phyloP scores from a whole-genome alignment of 2,329 filamentous ascomycete species.

The Bretziella fagacearum region DNA sequence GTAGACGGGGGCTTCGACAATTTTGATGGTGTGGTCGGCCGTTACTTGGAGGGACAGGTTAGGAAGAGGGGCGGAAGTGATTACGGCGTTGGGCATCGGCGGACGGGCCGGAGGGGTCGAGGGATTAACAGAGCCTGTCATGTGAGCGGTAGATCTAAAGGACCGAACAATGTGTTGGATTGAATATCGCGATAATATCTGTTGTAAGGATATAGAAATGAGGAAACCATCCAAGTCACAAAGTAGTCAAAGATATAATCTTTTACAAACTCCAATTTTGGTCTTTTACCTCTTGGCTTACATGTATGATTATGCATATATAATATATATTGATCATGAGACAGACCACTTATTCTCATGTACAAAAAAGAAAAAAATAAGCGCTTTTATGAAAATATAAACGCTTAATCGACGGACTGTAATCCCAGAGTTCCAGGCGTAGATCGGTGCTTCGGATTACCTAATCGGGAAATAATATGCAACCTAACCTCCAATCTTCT shows the following conservation, averaged over 20 bases:
- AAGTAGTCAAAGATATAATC: too few relatives aligned
- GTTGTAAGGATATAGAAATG: too few relatives aligned
- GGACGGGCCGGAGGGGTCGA: neutral
- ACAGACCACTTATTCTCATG: too few relatives aligned
- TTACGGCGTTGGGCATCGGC: neutral
- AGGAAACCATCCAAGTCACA: too few relatives aligned
- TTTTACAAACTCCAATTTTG: too few relatives aligned
- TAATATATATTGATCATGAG: too few relatives aligned
- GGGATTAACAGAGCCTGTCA: neutral
- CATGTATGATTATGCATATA: too few relatives aligned
- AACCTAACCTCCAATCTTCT: neutral
- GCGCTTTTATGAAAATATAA: neutral
- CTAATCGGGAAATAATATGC: slow-evolving; percentile 1
- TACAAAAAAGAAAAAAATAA: too few relatives aligned
- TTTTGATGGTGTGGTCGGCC: slow-evolving; percentile 40
- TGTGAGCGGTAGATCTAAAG: neutral
- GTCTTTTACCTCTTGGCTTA: too few relatives aligned
- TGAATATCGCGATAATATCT: too few relatives aligned
- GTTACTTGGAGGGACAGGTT: slow-evolving; percentile 44
- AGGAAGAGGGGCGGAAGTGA: neutral
- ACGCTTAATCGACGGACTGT: neutral
- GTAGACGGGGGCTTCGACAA: slow-evolving; percentile 38
- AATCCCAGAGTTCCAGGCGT: too few relatives aligned
- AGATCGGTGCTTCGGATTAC: slow-evolving; percentile 4
- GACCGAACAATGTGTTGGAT: too few relatives aligned